These are phyloP conservation scores for Colletotrichum sojae DNA, from an alignment of 2,329 filamentous ascomycete species.

Conservation along the genomic window DNA sequence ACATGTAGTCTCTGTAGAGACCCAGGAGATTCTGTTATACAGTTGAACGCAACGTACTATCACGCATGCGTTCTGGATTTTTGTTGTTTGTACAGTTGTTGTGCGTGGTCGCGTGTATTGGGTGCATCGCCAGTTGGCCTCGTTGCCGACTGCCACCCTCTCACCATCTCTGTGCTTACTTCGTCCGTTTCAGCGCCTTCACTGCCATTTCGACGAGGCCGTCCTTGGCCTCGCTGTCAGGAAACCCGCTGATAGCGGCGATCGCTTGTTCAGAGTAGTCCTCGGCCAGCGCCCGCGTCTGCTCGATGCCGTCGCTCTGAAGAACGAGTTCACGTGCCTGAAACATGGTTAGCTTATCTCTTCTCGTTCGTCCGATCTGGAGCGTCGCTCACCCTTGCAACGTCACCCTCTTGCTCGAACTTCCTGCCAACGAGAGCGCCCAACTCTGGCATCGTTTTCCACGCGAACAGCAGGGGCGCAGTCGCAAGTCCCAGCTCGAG, in stretches of 20 bases:
- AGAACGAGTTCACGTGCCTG: slow-evolving; percentile 91
- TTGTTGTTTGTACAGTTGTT: slow-evolving; percentile 30
- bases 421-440: slow-evolving; percentile 92
- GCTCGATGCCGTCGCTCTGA: slow-evolving; percentile 88
- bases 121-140: not conserved
- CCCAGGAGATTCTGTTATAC: slow-evolving; percentile 37
- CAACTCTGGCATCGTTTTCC: slow-evolving; percentile 89
- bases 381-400: slow-evolving; percentile 75
- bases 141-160: not conserved
- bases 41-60: slow-evolving; percentile 35
- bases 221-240: slow-evolving; percentile 93
- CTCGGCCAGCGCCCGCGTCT: slow-evolving; percentile 90
- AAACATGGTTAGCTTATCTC: slow-evolving; percentile 39
- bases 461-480: slow-evolving; percentile 93
- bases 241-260: slow-evolving; percentile 85
- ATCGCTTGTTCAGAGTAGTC: slow-evolving; percentile 93
- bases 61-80: slow-evolving; percentile 36
- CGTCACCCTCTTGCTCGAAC: slow-evolving; percentile 87
- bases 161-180: slow-evolving; percentile 65
- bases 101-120: not conserved
- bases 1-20: slow-evolving; percentile 38
- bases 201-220: slow-evolving; percentile 94
- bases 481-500: slow-evolving; percentile 94
- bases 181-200: slow-evolving; percentile 90
- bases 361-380: slow-evolving; percentile 19